Evolutionary conservation across 208 protist genomes (phyloP).

Genomic region (Trypanosoma vivax): DNA sequence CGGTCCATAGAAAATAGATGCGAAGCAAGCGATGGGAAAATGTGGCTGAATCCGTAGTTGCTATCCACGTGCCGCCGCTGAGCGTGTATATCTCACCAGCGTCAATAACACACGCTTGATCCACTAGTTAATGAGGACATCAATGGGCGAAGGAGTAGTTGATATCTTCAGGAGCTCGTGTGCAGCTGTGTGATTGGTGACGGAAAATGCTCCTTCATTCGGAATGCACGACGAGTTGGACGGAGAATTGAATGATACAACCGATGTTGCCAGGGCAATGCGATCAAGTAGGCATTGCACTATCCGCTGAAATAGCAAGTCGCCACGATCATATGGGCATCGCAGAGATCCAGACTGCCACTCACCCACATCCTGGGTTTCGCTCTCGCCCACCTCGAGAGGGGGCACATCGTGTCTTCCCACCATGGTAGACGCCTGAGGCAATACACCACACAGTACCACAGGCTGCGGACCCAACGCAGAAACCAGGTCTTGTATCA

Average conservation of each 20-base stretch:
- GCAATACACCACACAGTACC: slow-evolving; percentile 65
- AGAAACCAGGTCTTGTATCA: slow-evolving; percentile 71
- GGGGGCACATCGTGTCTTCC: not conserved
- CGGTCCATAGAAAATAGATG: no score
- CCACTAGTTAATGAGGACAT: slow-evolving; percentile 60
- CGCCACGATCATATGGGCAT: slow-evolving; percentile 32
- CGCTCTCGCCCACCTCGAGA: slow-evolving; percentile 41
- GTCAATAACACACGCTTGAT: slow-evolving; percentile 3
- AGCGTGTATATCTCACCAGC: no score
- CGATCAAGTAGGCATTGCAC: slow-evolving; percentile 63
- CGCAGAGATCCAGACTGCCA: slow-evolving; percentile 58
- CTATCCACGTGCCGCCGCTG: no score
- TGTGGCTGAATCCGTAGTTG: no score
- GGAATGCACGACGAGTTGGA: not conserved
- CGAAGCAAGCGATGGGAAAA: no score
- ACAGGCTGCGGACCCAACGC: slow-evolving; percentile 70
- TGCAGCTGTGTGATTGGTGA: slow-evolving; percentile 32
- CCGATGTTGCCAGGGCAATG: slow-evolving; percentile 40
- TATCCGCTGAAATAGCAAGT: slow-evolving; percentile 42
- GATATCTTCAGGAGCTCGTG: slow-evolving; percentile 71
- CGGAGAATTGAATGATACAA: not conserved
- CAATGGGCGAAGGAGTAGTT: slow-evolving; percentile 61
- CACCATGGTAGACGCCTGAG: not conserved
- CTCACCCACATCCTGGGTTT: slow-evolving; percentile 61
- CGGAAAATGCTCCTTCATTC: slow-evolving; percentile 6